Percentiles rank a stretch among this genome's conserved stretches.
These are phyloP conservation scores for Crithidia bombi DNA, from an alignment of 208 protist species.

Conservation along the genomic window DNA sequence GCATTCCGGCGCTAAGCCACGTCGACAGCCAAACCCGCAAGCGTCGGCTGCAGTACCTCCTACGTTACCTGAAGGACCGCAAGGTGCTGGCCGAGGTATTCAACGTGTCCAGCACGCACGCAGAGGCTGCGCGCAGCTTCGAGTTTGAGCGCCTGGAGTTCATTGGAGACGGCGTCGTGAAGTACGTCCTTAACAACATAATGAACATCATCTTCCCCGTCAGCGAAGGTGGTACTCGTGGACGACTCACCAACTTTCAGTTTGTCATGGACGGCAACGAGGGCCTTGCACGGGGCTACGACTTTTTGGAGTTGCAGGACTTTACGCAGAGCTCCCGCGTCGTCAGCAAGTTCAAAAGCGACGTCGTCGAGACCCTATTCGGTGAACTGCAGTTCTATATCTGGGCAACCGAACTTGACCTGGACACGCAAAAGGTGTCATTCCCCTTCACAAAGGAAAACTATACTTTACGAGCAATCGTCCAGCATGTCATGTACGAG, in stretches of 20 bases:
- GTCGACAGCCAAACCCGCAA: conserved; percentile 72
- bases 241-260: conserved; percentile 71
- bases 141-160: conserved; percentile 92
- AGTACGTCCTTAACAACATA: conserved; percentile 85
- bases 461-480: conserved; percentile 68
- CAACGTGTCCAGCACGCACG: conserved; percentile 38
- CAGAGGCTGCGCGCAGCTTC: conserved; percentile 62
- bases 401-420: conserved; percentile 69
- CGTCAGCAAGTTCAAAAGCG: conserved; percentile 93
- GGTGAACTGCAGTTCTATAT: conserved; percentile 87
- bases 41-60: conserved; percentile 75
- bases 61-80: conserved; percentile 79
- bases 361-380: conserved; percentile 90
- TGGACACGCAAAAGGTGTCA: conserved; percentile 41
- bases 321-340: conserved; percentile 72
- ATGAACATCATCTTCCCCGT: conserved; percentile 72
- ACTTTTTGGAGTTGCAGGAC: conserved; percentile 81
- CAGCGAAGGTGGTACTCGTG: conserved; percentile 69
- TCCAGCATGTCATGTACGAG: conserved; percentile 85
- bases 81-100: conserved; percentile 75
- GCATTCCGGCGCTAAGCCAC: conserved; percentile 77
- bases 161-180: conserved; percentile 87
- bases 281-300: conserved; percentile 80
- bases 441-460: conserved; percentile 76
- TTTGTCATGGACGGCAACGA: conserved; percentile 92